These are phyloP conservation scores for Oryza nivara DNA, from an alignment of 176 grass and related monocot species.

Conservation along the genomic window DNA sequence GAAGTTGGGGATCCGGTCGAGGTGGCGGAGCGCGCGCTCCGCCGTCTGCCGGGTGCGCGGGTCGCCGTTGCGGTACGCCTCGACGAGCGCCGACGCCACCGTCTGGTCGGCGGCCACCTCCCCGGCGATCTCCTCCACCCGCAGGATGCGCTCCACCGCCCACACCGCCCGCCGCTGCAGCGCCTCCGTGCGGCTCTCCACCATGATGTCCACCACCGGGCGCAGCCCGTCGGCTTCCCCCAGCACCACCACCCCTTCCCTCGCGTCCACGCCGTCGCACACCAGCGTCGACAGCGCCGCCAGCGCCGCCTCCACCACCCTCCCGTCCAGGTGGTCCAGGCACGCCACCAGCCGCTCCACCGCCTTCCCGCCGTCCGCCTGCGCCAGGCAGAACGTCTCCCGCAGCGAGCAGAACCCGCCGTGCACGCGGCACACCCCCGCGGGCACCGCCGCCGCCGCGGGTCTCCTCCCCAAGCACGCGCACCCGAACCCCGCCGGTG, in stretches of 20 bases:
- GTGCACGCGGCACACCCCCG: conserved; percentile 70
- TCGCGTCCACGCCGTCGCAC: conserved; percentile 51
- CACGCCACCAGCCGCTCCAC: conserved; percentile 77
- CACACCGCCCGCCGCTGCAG: conserved; percentile 67
- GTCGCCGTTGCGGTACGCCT: conserved; percentile 79
- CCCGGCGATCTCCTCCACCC: conserved; percentile 71
- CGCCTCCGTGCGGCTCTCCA: conserved; percentile 59
- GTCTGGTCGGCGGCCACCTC: conserved; percentile 66
- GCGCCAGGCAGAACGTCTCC: conserved; percentile 69
- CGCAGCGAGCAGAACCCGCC: conserved; percentile 74
- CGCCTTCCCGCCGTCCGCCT: conserved; percentile 47
- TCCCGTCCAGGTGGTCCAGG: conserved; percentile 68
- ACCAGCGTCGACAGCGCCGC: conserved; percentile 71
- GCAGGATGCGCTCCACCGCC: conserved; percentile 79
- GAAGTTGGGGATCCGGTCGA: conserved; percentile 75
- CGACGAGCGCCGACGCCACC: conserved; percentile 62
- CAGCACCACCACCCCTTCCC: conserved; percentile 67
- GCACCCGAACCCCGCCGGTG: conserved; percentile 13
- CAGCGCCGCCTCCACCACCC: conserved; percentile 77
- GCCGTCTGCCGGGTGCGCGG: conserved; percentile 64
- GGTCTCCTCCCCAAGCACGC: conserved; percentile 38
- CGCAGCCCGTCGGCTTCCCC: conserved; percentile 62
- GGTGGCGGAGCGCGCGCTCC: conserved; percentile 75
- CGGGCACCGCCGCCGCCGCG: neutral
- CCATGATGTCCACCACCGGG: conserved; percentile 65